Base-by-base conservation (phyloP, 2,329 filamentous ascomycete genomes). In the Cytospora chrysosperma region DNA sequence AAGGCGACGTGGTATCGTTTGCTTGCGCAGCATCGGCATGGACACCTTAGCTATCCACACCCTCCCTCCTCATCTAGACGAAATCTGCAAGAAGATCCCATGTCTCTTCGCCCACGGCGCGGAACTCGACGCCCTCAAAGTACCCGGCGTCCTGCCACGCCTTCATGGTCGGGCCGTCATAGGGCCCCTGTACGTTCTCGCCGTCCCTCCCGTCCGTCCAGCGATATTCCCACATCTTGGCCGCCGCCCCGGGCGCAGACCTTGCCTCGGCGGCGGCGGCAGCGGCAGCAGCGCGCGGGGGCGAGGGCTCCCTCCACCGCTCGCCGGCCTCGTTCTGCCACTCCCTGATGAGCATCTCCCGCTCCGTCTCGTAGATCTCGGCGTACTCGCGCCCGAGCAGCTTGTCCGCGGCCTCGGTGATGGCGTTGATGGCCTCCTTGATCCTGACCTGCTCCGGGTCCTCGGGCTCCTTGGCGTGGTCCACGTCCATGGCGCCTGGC, bases 111-210 rank as follows among this genome's bases (percentile, higher is more conserved):
- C 83, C 85, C 8, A 78, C 83, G 65, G 77, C 80, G 67, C 87
- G 83, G 70, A 94, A 93, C 73, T 93, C 94, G 27, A 97, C 92
- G 0, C 91, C 92, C 67, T 95, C 89, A 76, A 99, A 99, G 74
- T 98, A 98, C 3, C 95, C 95, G 27, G 92, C 92, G 67, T 91
- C 87, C 69, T 90, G 87, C 95, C 95, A 99, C 2, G 91, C 90
- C 70, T 88, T 86, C 95, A 99, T 98, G 43, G 89, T 94, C 6
- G 82, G 75, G 9, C 84, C 85, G 72, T 97, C 92, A 74, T 93
- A 99, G 0, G 95, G 94, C 0, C 95, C 95, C 75, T 99, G 92
- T 63, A 85, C 84, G 55, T 86, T 84, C 13, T 85, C 91, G 30
- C 86, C 90, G 72, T 97, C 94, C 49, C 93, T 84, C 21, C 91